These are phyloP conservation scores for Beverwykella pulmonaria DNA, from an alignment of 495 filamentous ascomycete species.

Conservation along the genomic window DNA sequence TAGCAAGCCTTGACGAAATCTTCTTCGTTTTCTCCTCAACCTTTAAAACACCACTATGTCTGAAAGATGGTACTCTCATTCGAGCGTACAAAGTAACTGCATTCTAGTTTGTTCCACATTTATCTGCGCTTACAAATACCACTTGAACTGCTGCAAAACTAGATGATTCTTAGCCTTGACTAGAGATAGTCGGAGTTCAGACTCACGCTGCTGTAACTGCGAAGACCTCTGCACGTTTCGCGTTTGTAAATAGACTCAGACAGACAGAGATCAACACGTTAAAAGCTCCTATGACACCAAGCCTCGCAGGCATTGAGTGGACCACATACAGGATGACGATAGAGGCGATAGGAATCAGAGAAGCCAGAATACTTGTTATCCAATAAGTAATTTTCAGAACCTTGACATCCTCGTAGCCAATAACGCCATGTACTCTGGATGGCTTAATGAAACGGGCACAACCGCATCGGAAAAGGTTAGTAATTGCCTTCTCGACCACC, in stretches of 20 bases:
- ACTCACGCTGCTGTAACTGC: conserved; percentile 43
- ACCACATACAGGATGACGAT: conserved; percentile 21
- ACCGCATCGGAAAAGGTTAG: not conserved
- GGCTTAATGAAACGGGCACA: conserved; percentile 11
- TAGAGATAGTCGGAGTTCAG: no score
- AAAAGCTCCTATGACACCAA: conserved; percentile 33
- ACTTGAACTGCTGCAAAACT: conserved; percentile 11
- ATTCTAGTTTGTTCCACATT: no score
- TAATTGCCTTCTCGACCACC: not conserved
- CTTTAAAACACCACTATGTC: no score
- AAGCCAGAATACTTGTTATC: conserved; percentile 34
- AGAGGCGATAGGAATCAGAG: conserved; percentile 20
- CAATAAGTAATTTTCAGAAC: conserved; percentile 19
- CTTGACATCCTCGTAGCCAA: conserved; percentile 7
- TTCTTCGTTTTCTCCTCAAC: no score
- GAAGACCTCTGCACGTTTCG: conserved; percentile 38
- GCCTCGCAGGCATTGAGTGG: conserved; percentile 26
- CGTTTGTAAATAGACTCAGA: conserved; percentile 35
- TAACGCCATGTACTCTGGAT: conserved; percentile 5
- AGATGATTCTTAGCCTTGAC: no score
- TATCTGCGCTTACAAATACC: no score
- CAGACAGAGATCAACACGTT: conserved; percentile 34
- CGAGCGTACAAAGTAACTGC: no score
- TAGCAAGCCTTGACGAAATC: no score
- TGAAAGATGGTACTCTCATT: no score